phyloP scores from a whole-genome alignment of 139 green algal genomes.

The Microglena sp. region DNA sequence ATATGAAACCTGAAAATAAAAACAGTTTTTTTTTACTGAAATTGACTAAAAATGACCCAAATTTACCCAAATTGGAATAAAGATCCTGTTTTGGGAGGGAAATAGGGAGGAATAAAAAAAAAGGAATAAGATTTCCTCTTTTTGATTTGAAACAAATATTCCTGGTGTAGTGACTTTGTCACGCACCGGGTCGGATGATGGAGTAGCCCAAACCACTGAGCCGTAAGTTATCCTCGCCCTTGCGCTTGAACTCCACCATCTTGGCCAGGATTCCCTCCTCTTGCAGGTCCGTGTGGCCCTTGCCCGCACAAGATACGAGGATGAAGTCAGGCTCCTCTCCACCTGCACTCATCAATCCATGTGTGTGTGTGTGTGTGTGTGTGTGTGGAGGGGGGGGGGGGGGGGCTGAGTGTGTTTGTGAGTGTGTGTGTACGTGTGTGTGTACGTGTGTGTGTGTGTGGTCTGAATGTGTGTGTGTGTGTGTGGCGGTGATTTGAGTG shows the following conservation, averaged over 20 bases:
- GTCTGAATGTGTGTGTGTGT: too few relatives aligned
- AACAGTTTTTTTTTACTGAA: too few relatives aligned
- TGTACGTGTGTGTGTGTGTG: not conserved
- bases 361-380: slow-evolving; percentile 14
- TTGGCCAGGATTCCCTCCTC: slow-evolving; percentile 5
- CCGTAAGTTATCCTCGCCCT: slow-evolving; percentile 73
- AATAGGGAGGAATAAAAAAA: not conserved
- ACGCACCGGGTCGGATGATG: slow-evolving; percentile 73
- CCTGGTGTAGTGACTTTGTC: not conserved
- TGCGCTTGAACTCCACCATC: slow-evolving; percentile 56
- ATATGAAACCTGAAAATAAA: too few relatives aligned
- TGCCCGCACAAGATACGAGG: slow-evolving; percentile 75
- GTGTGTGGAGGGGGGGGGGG: too few relatives aligned
- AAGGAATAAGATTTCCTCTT: not conserved
- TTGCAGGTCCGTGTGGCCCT: not conserved
- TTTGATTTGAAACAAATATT: not conserved
- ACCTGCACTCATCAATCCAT: slow-evolving; percentile 43
- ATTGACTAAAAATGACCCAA: too few relatives aligned
- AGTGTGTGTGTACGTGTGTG: not conserved
- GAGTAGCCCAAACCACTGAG: slow-evolving; percentile 88
- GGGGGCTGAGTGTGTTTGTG: slow-evolving; percentile 16
- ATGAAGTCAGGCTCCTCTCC: slow-evolving; percentile 87
- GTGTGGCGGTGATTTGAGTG: too few relatives aligned
- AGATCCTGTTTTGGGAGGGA: too few relatives aligned
- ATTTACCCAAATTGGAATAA: too few relatives aligned